Base-by-base conservation (phyloP, 768 basidiomycete species). In the Psilocybe subaeruginosa region DNA sequence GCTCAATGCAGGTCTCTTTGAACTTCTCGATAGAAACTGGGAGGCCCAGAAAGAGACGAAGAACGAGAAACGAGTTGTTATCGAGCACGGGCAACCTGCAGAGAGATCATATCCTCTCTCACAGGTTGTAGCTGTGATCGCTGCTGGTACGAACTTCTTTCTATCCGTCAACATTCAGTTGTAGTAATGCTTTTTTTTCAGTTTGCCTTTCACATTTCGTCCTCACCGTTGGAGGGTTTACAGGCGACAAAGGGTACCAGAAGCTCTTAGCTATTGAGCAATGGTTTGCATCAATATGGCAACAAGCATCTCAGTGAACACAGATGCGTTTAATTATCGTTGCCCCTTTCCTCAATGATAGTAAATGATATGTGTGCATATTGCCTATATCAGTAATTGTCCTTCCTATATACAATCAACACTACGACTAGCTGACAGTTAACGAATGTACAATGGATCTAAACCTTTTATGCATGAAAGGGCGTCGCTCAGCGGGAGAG, bases 141-240 rank as follows among this genome's bases (percentile, higher is more conserved):
- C 71, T 30, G 76, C 77, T 59, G 71, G 77, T 75, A 64, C 33
- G 72, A 31, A 33, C 52, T 31, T n/a, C 43, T 59, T 54, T 16
- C 27, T 29, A 48, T 16, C 35, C 19, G 4, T 19, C 27, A 2
- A 27, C 12, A 3, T 48, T 27, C 43, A 31, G 56, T 75, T 45
- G 56, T 66, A 33, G 56, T 69, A 58, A 59, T 23, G 30, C 16
- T 23, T 12, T 50, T 17, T 66, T 45, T 56, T 56, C 72, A 75
- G 80, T 82, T 45, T 83, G 82, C 53, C 60, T 84, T 16, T 80
- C 79, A 4, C 84, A 85, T 64, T 84, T 84, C 55, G 35, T 79
- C 3, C 69, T 85, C 33, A 80, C 81, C 27, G 69, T 78, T 14
- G 73, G 77, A 31, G 82, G 82, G 7, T 80, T 82, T 61, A 82